A percentile compares a stretch with the other conserved stretches of the same genome.
Evolutionary conservation across 805 yeast genomes (phyloP).

Genomic region (Teunomyces panamensis): DNA sequence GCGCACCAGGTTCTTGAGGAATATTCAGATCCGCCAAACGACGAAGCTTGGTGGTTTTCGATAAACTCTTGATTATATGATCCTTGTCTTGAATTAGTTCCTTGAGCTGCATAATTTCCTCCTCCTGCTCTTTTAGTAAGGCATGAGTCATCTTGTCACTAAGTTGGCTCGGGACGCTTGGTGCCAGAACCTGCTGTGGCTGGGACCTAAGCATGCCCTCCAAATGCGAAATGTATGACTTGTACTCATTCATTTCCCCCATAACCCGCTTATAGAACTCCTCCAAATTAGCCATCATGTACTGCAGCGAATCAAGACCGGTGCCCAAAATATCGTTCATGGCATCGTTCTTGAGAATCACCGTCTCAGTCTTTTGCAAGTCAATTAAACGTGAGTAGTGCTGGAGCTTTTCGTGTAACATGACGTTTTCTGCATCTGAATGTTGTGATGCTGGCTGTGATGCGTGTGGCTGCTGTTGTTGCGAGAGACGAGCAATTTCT

Average conservation of each 20-base stretch:
- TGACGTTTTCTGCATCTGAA: slow-evolving; percentile 55
- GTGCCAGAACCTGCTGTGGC: slow-evolving; percentile 5
- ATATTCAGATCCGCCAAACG: slow-evolving; percentile 33
- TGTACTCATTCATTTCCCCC: slow-evolving; percentile 56
- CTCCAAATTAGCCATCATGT: slow-evolving; percentile 46
- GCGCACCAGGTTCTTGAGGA: neutral
- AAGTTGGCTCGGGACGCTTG: neutral
- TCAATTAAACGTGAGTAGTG: slow-evolving; percentile 67
- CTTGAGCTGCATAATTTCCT: slow-evolving; percentile 63
- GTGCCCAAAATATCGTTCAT: slow-evolving; percentile 56
- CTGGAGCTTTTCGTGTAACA: slow-evolving; percentile 64
- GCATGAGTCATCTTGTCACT: slow-evolving; percentile 20
- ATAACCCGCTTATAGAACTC: slow-evolving; percentile 46
- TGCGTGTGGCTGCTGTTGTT: neutral
- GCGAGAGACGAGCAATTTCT: slow-evolving; percentile 42
- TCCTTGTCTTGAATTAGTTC: slow-evolving; percentile 70
- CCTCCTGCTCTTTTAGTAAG: slow-evolving; percentile 54
- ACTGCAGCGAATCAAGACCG: slow-evolving; percentile 37
- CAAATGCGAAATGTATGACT: slow-evolving; percentile 56
- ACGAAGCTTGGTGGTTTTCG: slow-evolving; percentile 61
- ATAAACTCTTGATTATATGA: slow-evolving; percentile 70
- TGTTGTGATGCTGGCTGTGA: no score
- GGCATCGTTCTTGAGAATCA: slow-evolving; percentile 56
- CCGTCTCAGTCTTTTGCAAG: slow-evolving; percentile 53
- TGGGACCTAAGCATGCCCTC: slow-evolving; percentile 47